Percentiles rank a stretch among this genome's conserved stretches.
phyloP scores from a whole-genome alignment of 352 stramenopile species.

The Phytophthora pseudosyringae region DNA sequence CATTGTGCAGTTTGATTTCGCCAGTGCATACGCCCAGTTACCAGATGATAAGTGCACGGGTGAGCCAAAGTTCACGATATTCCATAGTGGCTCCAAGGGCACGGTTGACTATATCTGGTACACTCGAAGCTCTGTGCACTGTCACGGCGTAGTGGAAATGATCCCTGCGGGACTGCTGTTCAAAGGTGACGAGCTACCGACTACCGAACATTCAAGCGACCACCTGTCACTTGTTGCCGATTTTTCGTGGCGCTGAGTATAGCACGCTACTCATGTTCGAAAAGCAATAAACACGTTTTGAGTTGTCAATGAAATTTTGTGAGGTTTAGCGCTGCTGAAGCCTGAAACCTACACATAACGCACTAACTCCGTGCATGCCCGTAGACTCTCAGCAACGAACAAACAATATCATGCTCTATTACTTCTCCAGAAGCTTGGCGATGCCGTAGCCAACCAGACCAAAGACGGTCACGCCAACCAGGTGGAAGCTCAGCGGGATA shows the following conservation, averaged over 20 bases:
- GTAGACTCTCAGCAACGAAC: slow-evolving; percentile 1
- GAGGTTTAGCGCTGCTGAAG: slow-evolving; percentile 3
- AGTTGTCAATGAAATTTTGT: slow-evolving; percentile 6
- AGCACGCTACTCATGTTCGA: background rate
- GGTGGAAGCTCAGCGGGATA: slow-evolving; percentile 72
- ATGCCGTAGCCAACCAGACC: slow-evolving; percentile 70
- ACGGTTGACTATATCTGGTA: slow-evolving; percentile 83
- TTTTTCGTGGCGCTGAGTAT: slow-evolving; percentile 46
- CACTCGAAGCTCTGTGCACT: slow-evolving; percentile 51
- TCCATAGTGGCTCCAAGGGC: slow-evolving; percentile 61
- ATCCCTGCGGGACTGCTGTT: slow-evolving; percentile 59
- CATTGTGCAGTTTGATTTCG: slow-evolving; percentile 48
- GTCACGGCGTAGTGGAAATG: slow-evolving; percentile 74
- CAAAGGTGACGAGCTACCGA: slow-evolving; percentile 52
- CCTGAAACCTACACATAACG: slow-evolving; percentile 3
- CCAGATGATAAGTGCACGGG: slow-evolving; percentile 55
- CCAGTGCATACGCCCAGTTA: slow-evolving; percentile 68
- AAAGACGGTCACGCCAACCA: slow-evolving; percentile 56
- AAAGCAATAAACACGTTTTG: background rate
- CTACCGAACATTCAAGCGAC: slow-evolving; percentile 63
- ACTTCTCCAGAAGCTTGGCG: slow-evolving; percentile 64
- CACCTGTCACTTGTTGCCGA: slow-evolving; percentile 74
- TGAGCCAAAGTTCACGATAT: slow-evolving; percentile 79
- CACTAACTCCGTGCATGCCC: slow-evolving; percentile 13
- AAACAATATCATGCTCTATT: slow-evolving; percentile 39